Evolutionary conservation across 2,329 filamentous ascomycete species (phyloP), one percentile per base, ranked within the genome.

Genomic region (Orbilia blumenaviensis): DNA sequence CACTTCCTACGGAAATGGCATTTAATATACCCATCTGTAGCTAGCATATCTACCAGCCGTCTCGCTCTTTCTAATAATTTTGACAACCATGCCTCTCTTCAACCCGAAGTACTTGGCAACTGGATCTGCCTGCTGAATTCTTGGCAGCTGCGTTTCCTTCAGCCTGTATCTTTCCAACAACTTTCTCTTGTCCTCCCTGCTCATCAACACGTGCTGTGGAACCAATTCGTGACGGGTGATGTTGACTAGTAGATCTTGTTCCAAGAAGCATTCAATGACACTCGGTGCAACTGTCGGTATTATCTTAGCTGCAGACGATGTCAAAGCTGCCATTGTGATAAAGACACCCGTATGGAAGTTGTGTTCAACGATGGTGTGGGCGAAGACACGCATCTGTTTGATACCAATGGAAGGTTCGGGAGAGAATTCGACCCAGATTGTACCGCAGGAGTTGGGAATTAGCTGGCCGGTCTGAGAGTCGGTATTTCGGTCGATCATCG

Each of bases 211-310:
- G 82, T 99, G 95, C 82, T 92, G 93, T 48, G 95, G 95, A 29
- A 99, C 95, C 67, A 99, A 88, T 84, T 98, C 94, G 85, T 99
- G 95, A 83, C 94, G 92, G 74, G 94, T 98, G 83, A 99, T 98
- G 85, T 99, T 99, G 84, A 99, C 94, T 75, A 98, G 87, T 80
- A 99, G 84, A 84, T 99, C 95, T 83, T 95, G 91, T 86, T 98
- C 95, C 80, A 94, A 89, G 85, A 99, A 99, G 82, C 93, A 92
- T 86, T 99, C 95, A 81, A 97, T 92, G 81, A 92, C 89, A 66
- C 91, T 91, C 77, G 89, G 89, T 80, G 91, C 89, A 71, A 94
- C 89, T 74, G 90, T 90, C 78, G 89, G 89, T 80, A 96, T 91
- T 79, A 94, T 89, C 85, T 96, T 96, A 83, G 94, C 89, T 38